These are phyloP conservation scores for Ascosphaera aggregata DNA, from an alignment of 2,329 filamentous ascomycete genomes.

Conservation along the genomic window DNA sequence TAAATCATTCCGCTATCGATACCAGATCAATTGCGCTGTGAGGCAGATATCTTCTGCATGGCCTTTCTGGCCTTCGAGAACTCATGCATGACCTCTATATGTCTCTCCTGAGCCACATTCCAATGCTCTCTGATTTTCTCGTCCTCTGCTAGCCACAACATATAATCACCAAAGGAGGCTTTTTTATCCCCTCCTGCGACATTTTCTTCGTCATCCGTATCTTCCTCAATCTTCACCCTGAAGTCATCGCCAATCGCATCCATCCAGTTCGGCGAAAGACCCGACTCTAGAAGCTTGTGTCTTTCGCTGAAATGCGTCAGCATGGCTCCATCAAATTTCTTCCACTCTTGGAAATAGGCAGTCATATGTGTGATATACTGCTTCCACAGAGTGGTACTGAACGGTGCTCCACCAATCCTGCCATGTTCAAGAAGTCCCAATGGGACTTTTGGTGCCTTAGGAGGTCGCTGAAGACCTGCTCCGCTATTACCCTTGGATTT, in stretches of 20 bases:
- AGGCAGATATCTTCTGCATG: slow-evolving; percentile 12
- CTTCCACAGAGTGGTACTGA: slow-evolving; percentile 27
- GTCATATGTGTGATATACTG: slow-evolving; percentile 30
- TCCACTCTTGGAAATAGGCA: slow-evolving; percentile 32
- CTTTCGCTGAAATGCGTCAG: slow-evolving; percentile 31
- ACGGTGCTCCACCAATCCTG: slow-evolving; percentile 5
- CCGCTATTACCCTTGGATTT: slow-evolving; percentile 14
- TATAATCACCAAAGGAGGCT: slow-evolving; percentile 22
- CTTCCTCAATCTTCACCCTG: slow-evolving; percentile 12
- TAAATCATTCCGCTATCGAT: no score
- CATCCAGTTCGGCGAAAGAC: slow-evolving; percentile 26
- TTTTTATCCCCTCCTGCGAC: slow-evolving; percentile 9
- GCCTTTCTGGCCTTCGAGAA: slow-evolving; percentile 18
- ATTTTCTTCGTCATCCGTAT: slow-evolving; percentile 9
- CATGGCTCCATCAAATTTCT: slow-evolving; percentile 30
- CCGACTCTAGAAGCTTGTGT: slow-evolving; percentile 23
- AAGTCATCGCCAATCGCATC: slow-evolving; percentile 26
- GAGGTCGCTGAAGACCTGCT: slow-evolving; percentile 27
- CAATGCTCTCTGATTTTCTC: slow-evolving; percentile 22
- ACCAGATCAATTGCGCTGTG: not conserved
- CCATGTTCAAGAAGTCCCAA: slow-evolving; percentile 5
- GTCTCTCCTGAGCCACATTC: slow-evolving; percentile 24
- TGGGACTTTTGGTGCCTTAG: slow-evolving; percentile 23
- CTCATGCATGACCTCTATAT: slow-evolving; percentile 19
- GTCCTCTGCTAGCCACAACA: slow-evolving; percentile 23